Conservation (phyloP, 2,329 filamentous ascomycete genomes). For the Diaporthe nobilis region DNA sequence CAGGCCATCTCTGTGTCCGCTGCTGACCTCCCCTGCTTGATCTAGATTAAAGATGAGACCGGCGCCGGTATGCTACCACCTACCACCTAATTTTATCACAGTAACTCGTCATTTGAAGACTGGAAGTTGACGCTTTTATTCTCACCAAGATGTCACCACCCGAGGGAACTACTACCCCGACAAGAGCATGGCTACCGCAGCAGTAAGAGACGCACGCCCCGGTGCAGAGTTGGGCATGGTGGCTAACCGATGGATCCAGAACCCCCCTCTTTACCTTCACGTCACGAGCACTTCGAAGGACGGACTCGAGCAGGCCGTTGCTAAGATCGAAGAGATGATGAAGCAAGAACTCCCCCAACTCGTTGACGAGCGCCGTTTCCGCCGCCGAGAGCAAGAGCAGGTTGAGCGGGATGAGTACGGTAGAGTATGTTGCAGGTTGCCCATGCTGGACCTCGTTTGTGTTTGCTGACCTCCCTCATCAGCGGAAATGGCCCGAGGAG, state of each 20-base stretch:
- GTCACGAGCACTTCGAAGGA: conserved; percentile 93
- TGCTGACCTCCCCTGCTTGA: conserved; percentile 93
- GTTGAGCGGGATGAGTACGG: conserved; percentile 47
- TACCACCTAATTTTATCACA: conserved; percentile 56
- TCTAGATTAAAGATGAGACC: conserved; percentile 99
- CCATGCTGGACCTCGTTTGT: conserved; percentile 50
- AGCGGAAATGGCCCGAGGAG: conserved; percentile 98
- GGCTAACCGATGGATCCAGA: conserved; percentile 65
- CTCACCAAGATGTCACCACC: conserved; percentile 94
- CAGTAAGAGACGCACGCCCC: conserved; percentile 71
- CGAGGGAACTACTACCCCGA: conserved; percentile 97
- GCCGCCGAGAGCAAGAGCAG: conserved; percentile 64
- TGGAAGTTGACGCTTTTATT: conserved; percentile 72
- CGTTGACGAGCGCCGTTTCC: conserved; percentile 93
- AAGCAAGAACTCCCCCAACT: conserved; percentile 95
- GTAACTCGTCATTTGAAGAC: conserved; percentile 53
- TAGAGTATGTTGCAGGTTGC: conserved; percentile 35
- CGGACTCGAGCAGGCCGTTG: conserved; percentile 90
- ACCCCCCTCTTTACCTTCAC: conserved; percentile 93
- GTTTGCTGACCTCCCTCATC: conserved; percentile 39
- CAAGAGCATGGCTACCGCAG: conserved; percentile 95
- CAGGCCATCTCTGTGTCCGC: conserved; percentile 81
- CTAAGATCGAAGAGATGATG: conserved; percentile 94
- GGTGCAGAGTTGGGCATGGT: conserved; percentile 13
- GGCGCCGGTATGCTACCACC: conserved; percentile 93